Evolutionary conservation across 2,329 filamentous ascomycete species (phyloP).

Genomic region (Nemania sp.): DNA sequence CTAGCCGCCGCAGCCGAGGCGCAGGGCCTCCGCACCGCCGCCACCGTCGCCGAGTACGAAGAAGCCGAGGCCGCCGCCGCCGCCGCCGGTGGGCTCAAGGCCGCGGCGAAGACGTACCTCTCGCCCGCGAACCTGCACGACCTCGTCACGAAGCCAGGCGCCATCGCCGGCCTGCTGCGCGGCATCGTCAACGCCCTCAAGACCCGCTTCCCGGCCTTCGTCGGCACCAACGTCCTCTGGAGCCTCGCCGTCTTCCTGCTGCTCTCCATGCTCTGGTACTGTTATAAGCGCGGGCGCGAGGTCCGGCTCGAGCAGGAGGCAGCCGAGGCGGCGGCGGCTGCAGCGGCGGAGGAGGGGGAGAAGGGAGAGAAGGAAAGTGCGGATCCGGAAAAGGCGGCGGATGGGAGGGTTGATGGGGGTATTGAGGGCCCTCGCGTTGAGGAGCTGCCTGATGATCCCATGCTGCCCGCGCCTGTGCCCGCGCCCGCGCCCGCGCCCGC

Average conservation of each 20-base stretch:
- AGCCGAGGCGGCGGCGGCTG: conserved; percentile 46
- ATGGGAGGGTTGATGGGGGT: conserved; percentile 46
- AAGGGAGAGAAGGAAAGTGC: conserved; percentile 44
- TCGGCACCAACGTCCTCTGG: conserved; percentile 91
- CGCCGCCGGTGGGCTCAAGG: conserved; percentile 48
- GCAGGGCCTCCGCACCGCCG: conserved; percentile 59
- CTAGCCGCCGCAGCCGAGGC: conserved; percentile 79
- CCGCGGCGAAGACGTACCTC: conserved; percentile 68
- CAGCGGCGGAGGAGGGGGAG: conserved; percentile 46
- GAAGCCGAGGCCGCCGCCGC: too few species aligned
- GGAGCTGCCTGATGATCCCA: conserved; percentile 55
- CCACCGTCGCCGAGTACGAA: conserved; percentile 38
- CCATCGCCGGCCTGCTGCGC: conserved; percentile 79
- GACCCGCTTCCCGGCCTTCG: conserved; percentile 84
- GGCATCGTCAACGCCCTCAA: conserved; percentile 91
- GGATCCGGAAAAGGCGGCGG: conserved; percentile 46
- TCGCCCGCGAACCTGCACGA: conserved; percentile 75
- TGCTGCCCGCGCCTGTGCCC: neutral
- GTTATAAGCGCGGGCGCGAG: conserved; percentile 91
- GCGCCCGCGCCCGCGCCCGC: neutral
- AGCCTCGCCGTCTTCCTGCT: conserved; percentile 86
- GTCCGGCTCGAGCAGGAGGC: conserved; percentile 71
- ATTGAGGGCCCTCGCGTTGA: conserved; percentile 45
- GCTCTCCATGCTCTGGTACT: conserved; percentile 96
- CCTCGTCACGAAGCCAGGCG: conserved; percentile 83